Evolutionary conservation across 176 grass and related monocot genomes (phyloP), one percentile per base, ranked within the genome.

Genomic region (Cenchrus americanus): DNA sequence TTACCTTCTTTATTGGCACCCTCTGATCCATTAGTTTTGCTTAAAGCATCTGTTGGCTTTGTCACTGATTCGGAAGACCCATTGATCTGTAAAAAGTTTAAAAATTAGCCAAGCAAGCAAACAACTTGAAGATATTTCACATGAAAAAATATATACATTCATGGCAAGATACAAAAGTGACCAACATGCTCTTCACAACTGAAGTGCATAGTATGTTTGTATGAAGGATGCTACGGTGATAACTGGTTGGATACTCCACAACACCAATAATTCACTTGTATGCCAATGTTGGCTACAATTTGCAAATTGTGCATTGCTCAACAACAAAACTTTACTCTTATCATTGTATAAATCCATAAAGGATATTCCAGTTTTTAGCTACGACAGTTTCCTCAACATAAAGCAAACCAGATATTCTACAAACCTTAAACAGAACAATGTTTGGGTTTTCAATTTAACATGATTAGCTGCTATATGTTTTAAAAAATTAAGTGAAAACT

Each of bases 31-130:
- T 80, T 85, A 59, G 52, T 24, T 78, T 89, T 92, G 69, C 82
- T 92, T 57, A 92, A 87, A 30, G 78, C 85, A 83, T 92, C 89
- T 68, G 92, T 92, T 73, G 89, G 84, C 59, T 89, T 94, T 73
- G 50, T 40, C 44, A 62, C 58, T 30, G 67, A 44, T 69, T 85
- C 74, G n/a, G 59, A 87, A 67, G 84, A 32, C 64, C 24, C 79
- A 22, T 85, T 92, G 51, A 68, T 40, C 89, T 94, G 64, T 54
- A 82, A 15, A 55, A 55, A 37, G 34, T 37, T 37, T 37, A 71
- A 66, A 13, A 50, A 61, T 82, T 57, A 66, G 21, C 6, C n/a
- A 27, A 76, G 22, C 34, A 74, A 37, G 30, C 6, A 87, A 75
- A 88, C 1, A 77, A 64, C 75, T 40, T 66, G 9, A 76, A 78